These are phyloP conservation scores for Debaryomyces castellii DNA, from an alignment of 805 yeast genomes.

Conservation along the genomic window DNA sequence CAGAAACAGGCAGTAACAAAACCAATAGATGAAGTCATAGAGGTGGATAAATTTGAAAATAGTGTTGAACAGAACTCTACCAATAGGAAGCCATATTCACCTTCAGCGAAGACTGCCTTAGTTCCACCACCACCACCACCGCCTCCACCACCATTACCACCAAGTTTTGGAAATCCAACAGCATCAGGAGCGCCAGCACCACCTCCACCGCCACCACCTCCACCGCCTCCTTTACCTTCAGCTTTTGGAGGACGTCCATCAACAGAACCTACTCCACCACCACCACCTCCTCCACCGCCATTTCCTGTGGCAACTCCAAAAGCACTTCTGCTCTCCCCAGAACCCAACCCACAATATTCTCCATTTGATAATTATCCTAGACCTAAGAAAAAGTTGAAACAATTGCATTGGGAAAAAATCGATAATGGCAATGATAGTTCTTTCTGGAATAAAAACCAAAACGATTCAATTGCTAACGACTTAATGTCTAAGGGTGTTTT, in stretches of 20 bases:
- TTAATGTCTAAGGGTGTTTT: constrained; percentile 61
- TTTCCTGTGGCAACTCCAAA: constrained; percentile 14
- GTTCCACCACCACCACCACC: constrained; percentile 22
- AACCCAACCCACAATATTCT: constrained; percentile 16
- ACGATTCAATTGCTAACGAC: constrained; percentile 44
- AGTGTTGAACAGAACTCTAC: too few relatives aligned
- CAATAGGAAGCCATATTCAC: constrained; percentile 12
- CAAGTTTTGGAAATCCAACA: constrained; percentile 5
- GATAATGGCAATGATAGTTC: constrained; percentile 51
- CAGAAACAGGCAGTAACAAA: constrained; percentile 40
- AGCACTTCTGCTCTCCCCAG: constrained; percentile 16
- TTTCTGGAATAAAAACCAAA: constrained; percentile 57
- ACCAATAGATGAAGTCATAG: constrained; percentile 13
- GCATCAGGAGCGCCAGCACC: too few relatives aligned
- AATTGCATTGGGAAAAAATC: constrained; percentile 80
- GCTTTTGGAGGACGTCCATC: constrained; percentile 14
- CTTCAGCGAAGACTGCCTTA: constrained; percentile 15
- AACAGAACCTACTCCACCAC: too few relatives aligned
- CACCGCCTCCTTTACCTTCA: constrained; percentile 20
- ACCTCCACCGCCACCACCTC: constrained; percentile 16
- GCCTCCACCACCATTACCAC: constrained; percentile 21
- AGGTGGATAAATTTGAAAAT: too few relatives aligned
- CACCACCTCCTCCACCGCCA: constrained; percentile 30
- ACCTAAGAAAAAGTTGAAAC: constrained; percentile 64
- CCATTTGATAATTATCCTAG: constrained; percentile 52